Evolutionary conservation across 371 early-diverging fungal species (phyloP), one percentile per base, ranked within the genome.

Genomic region (Zopfochytrium polystomum): DNA sequence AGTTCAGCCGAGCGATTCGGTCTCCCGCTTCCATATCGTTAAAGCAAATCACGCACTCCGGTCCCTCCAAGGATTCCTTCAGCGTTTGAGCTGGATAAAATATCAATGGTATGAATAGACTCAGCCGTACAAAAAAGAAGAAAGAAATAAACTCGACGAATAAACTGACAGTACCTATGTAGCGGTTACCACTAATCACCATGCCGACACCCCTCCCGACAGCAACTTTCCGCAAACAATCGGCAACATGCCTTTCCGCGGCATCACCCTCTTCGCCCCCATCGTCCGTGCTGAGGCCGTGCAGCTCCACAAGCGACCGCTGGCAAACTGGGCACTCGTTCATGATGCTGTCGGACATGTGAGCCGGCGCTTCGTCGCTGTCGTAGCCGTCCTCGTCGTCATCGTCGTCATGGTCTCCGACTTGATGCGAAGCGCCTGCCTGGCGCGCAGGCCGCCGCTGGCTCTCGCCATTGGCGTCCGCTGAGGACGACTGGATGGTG

Each of bases 31-130:
- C 55, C 54, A 60, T 50, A 11, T 93, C 94, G 49, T 92, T 91
- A 75, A 93, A 88, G 76, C 94, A 93, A 52, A 93, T 93, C 0
- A 89, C 81, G 63, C 94, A 93, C 70, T 93, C 94, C n/a, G n/a
- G n/a, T 3, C 45, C 59, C 5, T 46, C 58, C 2, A 68, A 3
- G 11, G 18, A 44, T 26, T 65, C 70, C 38, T 56, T 59, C 25
- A 75, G 60, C n/a, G 61, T 61, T 58, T 71, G 71, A 15, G 65
- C 75, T 73, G 42, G 15, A 29, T 11, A n/a, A n/a, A n/a, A n/a
- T n/a, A n/a, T n/a, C n/a, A n/a, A n/a, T n/a, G n/a, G n/a, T n/a
- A n/a, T n/a, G n/a, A n/a, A n/a, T n/a, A n/a, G n/a, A n/a, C n/a
- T n/a, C n/a, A n/a, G n/a, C n/a, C n/a, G n/a, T 67, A 9, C 11